Base-by-base conservation (phyloP, 768 basidiomycete genomes). In the Boletales sp. region DNA sequence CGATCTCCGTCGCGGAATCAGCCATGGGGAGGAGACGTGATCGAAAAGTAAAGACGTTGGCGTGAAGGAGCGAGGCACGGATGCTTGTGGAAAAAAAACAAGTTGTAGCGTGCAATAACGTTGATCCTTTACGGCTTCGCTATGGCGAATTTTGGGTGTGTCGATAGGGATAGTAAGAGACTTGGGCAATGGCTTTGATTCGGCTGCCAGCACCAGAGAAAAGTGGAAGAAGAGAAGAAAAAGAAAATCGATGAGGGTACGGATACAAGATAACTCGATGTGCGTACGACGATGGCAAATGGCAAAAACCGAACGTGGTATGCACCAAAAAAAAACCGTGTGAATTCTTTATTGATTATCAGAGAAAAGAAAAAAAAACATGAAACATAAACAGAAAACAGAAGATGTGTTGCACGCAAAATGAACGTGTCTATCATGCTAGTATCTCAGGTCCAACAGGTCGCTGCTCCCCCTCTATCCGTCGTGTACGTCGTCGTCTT, bases 1-100 rank as follows among this genome's bases (percentile, higher is more conserved):
- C 95, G 74, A 99, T 95, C 71, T 97, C 95, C 67, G 87, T 87
- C 53, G 82, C 74, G 59, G 84, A 75, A 64, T 91, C 88, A 65
- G 87, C 83, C 88, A 90, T 90, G 48, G 40, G 62, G 68, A 30
- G 36, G 38, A 21, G 56, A 41, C 51, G 57, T 51, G 52, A 32
- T 44, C 54, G 40, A 36, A 38, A 39, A 32, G 52, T 56, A 56
- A 21, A 51, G 50, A 44, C 21, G 50, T 41, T 43, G 67, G 57
- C 35, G 59, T 43, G 52, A 57, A 47, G 24, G 50, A 41, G 48
- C 44, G 53, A 53, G 46, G 50, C 34, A 43, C 40, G 55, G 40
- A 32, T 53, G 61, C n/a, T 50, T 46, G 57, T 50, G 44, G 54
- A 57, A 53, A 66, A 59, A 69, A 67, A 67, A 63, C 39, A 48